Conservation (phyloP, 495 filamentous ascomycete genomes). For the Trichocladium uniseriatum region DNA sequence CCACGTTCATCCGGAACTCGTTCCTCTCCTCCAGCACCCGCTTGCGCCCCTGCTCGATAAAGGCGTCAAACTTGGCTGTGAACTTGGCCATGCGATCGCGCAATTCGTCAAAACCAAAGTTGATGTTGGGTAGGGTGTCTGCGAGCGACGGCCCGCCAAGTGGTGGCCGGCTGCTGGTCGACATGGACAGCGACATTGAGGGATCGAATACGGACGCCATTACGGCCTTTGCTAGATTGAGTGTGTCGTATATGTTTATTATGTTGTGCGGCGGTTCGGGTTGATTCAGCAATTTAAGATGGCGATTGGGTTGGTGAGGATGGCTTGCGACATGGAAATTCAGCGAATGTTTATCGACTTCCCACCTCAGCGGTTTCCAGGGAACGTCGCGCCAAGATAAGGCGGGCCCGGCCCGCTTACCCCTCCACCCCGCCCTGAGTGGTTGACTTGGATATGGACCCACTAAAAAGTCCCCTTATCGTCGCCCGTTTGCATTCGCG, state of each 20-base stretch:
- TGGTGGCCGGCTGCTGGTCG: constrained; percentile 65
- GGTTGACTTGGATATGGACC: neutral
- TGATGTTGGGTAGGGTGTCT: constrained; percentile 77
- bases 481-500: neutral
- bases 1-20: constrained; percentile 81
- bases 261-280: neutral
- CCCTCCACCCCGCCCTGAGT: neutral
- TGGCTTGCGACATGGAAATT: no score
- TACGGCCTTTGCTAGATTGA: constrained; percentile 10
- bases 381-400: constrained; percentile 8
- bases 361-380: constrained; percentile 19
- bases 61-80: constrained; percentile 81
- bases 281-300: neutral
- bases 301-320: no score
- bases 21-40: constrained; percentile 87
- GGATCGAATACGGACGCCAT: constrained; percentile 71
- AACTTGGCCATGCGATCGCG: constrained; percentile 93
- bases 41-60: constrained; percentile 84
- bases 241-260: neutral
- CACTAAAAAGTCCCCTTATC: constrained; percentile 15
- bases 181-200: constrained; percentile 65
- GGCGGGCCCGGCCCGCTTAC: neutral
- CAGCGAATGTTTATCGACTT: constrained; percentile 22
- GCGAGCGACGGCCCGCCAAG: constrained; percentile 48
- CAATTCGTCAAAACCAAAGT: constrained; percentile 93